phyloP scores from a whole-genome alignment of 306 rosid genomes.

The Cyclanthera cordifolia region DNA sequence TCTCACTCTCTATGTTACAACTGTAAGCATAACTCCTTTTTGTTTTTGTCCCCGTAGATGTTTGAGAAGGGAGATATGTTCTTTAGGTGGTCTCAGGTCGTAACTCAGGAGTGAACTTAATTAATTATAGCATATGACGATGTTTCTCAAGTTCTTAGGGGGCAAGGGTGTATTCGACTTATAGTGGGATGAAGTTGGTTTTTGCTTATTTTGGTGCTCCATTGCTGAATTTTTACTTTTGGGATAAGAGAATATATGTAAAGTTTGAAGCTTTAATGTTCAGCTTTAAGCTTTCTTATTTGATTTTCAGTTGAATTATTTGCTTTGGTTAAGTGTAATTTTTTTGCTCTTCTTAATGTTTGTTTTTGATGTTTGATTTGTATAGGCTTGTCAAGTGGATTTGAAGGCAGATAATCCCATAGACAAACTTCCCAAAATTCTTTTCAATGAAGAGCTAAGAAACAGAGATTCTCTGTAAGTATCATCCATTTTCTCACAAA shows the following conservation, averaged over 20 bases:
- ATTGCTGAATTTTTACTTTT: neutral
- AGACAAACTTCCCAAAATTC: constrained; percentile 51
- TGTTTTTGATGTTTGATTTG: neutral
- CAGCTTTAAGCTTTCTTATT: neutral
- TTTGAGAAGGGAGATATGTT: no score
- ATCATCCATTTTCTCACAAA: neutral
- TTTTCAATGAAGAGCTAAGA: constrained; percentile 53
- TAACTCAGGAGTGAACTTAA: no score
- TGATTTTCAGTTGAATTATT: neutral
- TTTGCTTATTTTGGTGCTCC: neutral
- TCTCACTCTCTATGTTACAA: constrained; percentile 25
- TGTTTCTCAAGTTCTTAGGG: no score
- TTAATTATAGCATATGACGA: no score
- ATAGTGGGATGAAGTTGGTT: neutral
- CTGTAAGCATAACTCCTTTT: constrained; percentile 23
- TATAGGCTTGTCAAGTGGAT: constrained; percentile 36
- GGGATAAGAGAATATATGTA: neutral
- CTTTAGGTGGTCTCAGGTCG: no score
- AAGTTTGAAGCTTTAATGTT: neutral
- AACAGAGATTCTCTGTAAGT: constrained; percentile 59
- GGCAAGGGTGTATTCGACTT: no score
- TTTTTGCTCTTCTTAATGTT: neutral
- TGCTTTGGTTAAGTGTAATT: neutral
- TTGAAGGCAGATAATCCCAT: constrained; percentile 35
- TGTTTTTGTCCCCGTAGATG: no score